These are phyloP conservation scores for Picocystis salinarum DNA, from an alignment of 139 green algal genomes.

Conservation along the genomic window DNA sequence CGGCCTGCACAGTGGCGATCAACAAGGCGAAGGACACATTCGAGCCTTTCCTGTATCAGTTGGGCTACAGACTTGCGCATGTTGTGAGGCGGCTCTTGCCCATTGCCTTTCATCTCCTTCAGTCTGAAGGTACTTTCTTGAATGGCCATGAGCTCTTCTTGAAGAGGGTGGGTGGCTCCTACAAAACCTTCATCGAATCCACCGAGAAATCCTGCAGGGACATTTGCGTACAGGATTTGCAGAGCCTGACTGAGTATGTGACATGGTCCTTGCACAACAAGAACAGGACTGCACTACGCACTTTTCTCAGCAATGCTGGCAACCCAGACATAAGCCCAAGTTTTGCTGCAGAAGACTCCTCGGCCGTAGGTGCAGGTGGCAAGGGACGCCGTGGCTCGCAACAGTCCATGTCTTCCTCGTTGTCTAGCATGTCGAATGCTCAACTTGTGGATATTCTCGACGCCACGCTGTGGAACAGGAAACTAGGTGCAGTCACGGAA, in stretches of 20 bases:
- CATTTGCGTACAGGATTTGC: conserved; percentile 78
- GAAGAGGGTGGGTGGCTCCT: conserved; percentile 50
- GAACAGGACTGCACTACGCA: too few species aligned
- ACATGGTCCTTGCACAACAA: conserved; percentile 83
- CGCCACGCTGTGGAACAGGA: conserved; percentile 65
- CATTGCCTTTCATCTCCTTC: conserved; percentile 70
- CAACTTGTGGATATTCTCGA: conserved; percentile 53
- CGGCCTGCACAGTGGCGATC: conserved; percentile 81
- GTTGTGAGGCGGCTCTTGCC: conserved; percentile 70
- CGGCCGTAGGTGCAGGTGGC: conserved; percentile 12
- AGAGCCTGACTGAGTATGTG: conserved; percentile 71
- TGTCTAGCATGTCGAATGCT: background rate
- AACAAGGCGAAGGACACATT: conserved; percentile 60
- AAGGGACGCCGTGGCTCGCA: conserved; percentile 2
- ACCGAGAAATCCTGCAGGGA: conserved; percentile 30
- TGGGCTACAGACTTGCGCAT: conserved; percentile 41
- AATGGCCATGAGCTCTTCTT: conserved; percentile 72
- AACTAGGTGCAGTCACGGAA: conserved; percentile 50
- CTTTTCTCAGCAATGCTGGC: background rate
- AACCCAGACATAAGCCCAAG: background rate
- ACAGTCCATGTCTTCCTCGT: background rate
- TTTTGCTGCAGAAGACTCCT: background rate
- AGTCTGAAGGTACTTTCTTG: conserved; percentile 38
- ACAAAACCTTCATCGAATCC: conserved; percentile 65
- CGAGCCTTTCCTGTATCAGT: conserved; percentile 80